phyloP scores from a whole-genome alignment of 768 basidiomycete genomes.

The Podaxis mareebaensis region DNA sequence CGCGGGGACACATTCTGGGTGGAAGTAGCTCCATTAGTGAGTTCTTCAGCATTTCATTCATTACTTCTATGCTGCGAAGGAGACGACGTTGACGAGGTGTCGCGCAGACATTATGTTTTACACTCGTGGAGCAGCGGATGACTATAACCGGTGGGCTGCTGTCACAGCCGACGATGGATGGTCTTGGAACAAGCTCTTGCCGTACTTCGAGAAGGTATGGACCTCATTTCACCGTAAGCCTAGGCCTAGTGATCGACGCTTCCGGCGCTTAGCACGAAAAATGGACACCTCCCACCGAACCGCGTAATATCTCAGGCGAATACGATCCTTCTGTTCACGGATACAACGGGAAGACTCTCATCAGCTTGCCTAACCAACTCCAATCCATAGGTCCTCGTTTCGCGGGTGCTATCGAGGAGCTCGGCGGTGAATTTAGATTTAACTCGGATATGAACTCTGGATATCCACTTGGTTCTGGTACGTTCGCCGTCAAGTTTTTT shows the following conservation, averaged over 20 bases:
- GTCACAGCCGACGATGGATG: constrained; percentile 34
- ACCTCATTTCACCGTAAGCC: too few relatives aligned
- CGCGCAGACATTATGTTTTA: constrained; percentile 31
- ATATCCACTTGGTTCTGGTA: constrained; percentile 31
- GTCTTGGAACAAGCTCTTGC: constrained; percentile 32
- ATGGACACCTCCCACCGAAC: constrained; percentile 34
- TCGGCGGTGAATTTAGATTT: constrained; percentile 26
- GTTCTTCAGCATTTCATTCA: neutral
- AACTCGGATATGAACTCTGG: constrained; percentile 32
- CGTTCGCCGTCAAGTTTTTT: neutral
- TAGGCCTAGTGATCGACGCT: too few relatives aligned
- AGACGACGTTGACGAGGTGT: too few relatives aligned
- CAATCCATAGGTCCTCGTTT: constrained; percentile 30
- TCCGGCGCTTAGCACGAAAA: constrained; percentile 28
- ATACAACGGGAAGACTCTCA: constrained; percentile 29
- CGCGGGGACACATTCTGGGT: constrained; percentile 30
- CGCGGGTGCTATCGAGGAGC: constrained; percentile 30
- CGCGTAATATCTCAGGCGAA: constrained; percentile 36
- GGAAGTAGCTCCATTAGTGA: constrained; percentile 30
- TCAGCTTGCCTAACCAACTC: constrained; percentile 34
- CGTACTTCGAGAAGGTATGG: constrained; percentile 29
- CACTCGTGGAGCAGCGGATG: constrained; percentile 33
- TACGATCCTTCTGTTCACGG: constrained; percentile 39
- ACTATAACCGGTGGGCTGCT: constrained; percentile 25
- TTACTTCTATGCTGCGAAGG: neutral